These are phyloP conservation scores for Amanita polypyramis DNA, from an alignment of 768 basidiomycete species.

Conservation along the genomic window DNA sequence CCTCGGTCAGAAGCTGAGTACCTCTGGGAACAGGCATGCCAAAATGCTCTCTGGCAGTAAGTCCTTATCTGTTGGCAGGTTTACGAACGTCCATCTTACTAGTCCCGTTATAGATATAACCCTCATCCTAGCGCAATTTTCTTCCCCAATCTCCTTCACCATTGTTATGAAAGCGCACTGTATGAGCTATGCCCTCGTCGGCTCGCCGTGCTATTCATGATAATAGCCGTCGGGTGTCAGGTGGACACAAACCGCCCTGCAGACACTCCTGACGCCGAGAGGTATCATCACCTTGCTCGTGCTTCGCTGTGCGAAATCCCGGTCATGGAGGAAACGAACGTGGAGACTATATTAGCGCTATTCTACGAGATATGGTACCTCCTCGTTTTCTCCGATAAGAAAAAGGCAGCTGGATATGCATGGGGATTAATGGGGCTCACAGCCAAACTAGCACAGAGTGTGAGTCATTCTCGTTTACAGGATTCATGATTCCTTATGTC, in stretches of 20 bases:
- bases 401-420: slow-evolving; percentile 49
- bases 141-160: slow-evolving; percentile 54
- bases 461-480: slow-evolving; percentile 22
- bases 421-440: slow-evolving; percentile 49
- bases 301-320: slow-evolving; percentile 51
- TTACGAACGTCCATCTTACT: slow-evolving; percentile 11
- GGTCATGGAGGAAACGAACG: slow-evolving; percentile 58
- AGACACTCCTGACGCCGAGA: slow-evolving; percentile 45
- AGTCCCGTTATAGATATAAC: slow-evolving; percentile 35
- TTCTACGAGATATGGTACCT: slow-evolving; percentile 63
- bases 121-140: slow-evolving; percentile 56
- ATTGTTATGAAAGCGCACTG: slow-evolving; percentile 46
- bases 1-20: slow-evolving; percentile 44
- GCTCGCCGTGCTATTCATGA: slow-evolving; percentile 56
- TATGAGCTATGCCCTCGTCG: slow-evolving; percentile 49
- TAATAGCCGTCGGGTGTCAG: slow-evolving; percentile 57
- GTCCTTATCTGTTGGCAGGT: neutral
- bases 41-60: slow-evolving; percentile 61
- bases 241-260: slow-evolving; percentile 43
- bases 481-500: neutral
- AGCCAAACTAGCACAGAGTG: slow-evolving; percentile 52
- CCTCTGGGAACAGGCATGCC: slow-evolving; percentile 50
- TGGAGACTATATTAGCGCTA: slow-evolving; percentile 47
- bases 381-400: slow-evolving; percentile 59
- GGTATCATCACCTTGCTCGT: slow-evolving; percentile 49